phyloP scores from a whole-genome alignment of 768 basidiomycete species.

The Mycena crocata region DNA sequence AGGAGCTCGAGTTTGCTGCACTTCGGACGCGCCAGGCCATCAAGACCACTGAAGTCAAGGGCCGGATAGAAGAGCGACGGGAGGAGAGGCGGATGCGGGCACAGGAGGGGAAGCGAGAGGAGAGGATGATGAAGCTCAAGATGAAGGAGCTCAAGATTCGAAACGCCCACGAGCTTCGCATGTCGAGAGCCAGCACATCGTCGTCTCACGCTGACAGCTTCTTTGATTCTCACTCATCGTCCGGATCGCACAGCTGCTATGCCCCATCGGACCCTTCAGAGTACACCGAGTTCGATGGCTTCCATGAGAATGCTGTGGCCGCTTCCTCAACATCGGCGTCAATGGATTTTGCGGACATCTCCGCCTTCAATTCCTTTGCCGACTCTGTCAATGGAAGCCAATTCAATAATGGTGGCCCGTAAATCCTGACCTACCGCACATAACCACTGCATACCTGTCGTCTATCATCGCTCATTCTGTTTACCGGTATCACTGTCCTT shows the following conservation, averaged over 20 bases:
- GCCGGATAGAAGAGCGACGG: background rate
- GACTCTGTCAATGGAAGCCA: too few species aligned
- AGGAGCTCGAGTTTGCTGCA: background rate
- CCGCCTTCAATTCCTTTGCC: too few species aligned
- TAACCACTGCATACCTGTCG: too few species aligned
- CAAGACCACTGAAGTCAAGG: background rate
- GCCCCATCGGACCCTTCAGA: background rate
- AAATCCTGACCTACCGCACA: too few species aligned
- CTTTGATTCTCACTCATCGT: background rate
- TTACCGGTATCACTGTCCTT: too few species aligned
- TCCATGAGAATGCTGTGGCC: background rate
- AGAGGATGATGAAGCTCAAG: background rate
- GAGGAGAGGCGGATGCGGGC: background rate
- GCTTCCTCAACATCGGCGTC: background rate
- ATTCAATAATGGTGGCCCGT: background rate
- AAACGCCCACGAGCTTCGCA: slow-evolving; percentile 38
- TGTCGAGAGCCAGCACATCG: background rate
- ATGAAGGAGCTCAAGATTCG: slow-evolving; percentile 43
- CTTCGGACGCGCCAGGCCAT: background rate
- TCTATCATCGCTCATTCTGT: too few species aligned
- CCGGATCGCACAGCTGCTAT: background rate
- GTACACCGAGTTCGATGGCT: background rate
- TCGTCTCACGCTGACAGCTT: background rate
- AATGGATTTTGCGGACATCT: background rate
- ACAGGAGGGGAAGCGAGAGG: background rate